Evolutionary conservation across 306 rosid genomes (phyloP).

Genomic region (Dryas alaskensis): DNA sequence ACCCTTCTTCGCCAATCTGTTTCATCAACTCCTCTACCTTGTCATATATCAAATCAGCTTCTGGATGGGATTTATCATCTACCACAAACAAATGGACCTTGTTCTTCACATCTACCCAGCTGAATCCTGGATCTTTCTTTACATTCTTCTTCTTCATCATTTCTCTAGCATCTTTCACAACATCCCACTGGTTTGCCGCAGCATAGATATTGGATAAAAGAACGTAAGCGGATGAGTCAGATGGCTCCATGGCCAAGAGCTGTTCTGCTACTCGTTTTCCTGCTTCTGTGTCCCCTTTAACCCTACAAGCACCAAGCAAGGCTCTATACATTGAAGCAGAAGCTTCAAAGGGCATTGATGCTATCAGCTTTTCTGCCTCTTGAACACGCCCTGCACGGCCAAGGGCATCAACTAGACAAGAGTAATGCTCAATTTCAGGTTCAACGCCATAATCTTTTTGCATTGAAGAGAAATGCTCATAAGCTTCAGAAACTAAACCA

Average conservation of each 20-base stretch:
- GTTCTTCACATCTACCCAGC: conserved; percentile 81
- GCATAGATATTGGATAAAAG: conserved; percentile 73
- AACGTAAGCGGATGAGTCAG: conserved; percentile 69
- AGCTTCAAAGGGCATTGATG: conserved; percentile 78
- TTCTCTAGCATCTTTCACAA: conserved; percentile 53
- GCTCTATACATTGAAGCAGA: conserved; percentile 75
- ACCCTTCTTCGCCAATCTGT: conserved; percentile 58
- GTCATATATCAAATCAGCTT: conserved; percentile 48
- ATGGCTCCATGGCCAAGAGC: conserved; percentile 67
- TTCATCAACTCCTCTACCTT: conserved; percentile 57
- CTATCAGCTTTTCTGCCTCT: conserved; percentile 67
- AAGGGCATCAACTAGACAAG: conserved; percentile 76
- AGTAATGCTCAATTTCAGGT: conserved; percentile 73
- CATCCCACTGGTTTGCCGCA: conserved; percentile 74
- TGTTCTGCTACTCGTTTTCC: conserved; percentile 56
- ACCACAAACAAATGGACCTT: conserved; percentile 72
- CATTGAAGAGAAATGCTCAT: conserved; percentile 57
- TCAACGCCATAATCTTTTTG: conserved; percentile 44
- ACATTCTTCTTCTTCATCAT: conserved; percentile 61
- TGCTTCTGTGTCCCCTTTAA: conserved; percentile 53
- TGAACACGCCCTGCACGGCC: conserved; percentile 69
- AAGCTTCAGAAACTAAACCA: conserved; percentile 68
- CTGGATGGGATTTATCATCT: conserved; percentile 66
- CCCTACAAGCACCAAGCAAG: conserved; percentile 72
- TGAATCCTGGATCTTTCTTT: conserved; percentile 82